phyloP scores from a whole-genome alignment of 345 rosid genomes.

The Eucalyptus erythrocorys region DNA sequence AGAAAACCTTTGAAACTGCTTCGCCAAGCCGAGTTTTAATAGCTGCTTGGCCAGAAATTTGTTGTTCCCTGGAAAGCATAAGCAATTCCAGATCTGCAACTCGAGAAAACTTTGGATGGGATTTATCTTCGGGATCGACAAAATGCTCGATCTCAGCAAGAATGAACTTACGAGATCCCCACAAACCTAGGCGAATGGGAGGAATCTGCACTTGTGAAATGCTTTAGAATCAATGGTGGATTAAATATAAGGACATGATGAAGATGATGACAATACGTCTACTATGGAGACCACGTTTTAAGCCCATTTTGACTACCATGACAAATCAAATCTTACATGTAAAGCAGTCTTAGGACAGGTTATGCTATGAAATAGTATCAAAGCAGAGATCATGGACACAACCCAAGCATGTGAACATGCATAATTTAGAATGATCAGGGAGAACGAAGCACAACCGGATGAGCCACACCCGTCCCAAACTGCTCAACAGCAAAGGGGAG shows the following conservation, averaged over 20 bases:
- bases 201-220: conserved; percentile 40
- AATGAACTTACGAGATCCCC: conserved; percentile 78
- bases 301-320: neutral
- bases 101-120: conserved; percentile 67
- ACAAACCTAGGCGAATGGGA: conserved; percentile 80
- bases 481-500: conserved; percentile 93
- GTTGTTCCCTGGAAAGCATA: conserved; percentile 84
- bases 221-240: neutral
- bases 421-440: neutral
- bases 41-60: conserved; percentile 77
- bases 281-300: neutral
- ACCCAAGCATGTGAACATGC: neutral
- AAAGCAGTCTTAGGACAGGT: neutral
- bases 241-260: neutral
- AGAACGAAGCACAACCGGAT: conserved; percentile 45
- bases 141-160: conserved; percentile 93
- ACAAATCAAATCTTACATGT: neutral
- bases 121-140: conserved; percentile 87
- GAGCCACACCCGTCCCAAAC: conserved; percentile 84
- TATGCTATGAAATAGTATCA: neutral
- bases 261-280: neutral
- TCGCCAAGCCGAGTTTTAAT: conserved; percentile 45
- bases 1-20: conserved; percentile 64
- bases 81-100: conserved; percentile 61
- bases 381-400: neutral